Evolutionary conservation across 352 stramenopile genomes (phyloP), one percentile per base, ranked within the genome.

Genomic region (Pythium aphanidermatum): DNA sequence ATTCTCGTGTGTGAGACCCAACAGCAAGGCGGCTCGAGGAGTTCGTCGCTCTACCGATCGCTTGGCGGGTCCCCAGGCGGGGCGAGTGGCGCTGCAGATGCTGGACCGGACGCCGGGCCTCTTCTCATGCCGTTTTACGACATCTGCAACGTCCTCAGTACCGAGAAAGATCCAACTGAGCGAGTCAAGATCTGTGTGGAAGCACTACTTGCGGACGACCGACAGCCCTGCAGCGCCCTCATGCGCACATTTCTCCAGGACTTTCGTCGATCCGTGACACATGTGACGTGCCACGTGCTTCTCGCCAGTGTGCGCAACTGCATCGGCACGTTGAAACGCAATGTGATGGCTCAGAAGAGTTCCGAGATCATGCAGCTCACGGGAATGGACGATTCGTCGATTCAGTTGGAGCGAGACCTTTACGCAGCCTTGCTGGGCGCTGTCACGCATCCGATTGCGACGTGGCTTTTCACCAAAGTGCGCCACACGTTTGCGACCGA

Each of bases 281-380:
- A 36, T 26, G 38, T 47, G 2, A 37, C 46, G 3, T 52, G 46
- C 36, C 54, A 63, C n/a, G 40, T 63, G 8, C 41, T 53, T 14
- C 13, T 63, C 2, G 31, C 31, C 2, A 45, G 30, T 16, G 44
- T 44, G 9, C 32, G 54, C n/a, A 44, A 37, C 14, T 57, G 41
- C 14, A 37, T 55, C 12, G 54, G 54, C 17, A 14, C 35, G 2
- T 25, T 63, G 21, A 45, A 53, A 13, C 41, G 41, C 11, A 47
- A 53, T 7, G n/a, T 55, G 10, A 16, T 62, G 14, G 26, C 14
- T 12, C 34, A 52, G 12, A 62, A 62, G 34, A 51, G 32, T 23
- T 45, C 42, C 20, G 54, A 63, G 41, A 25, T 63, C 33, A 48
- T 55, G 45, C 54, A 63, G 38, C 42, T 63, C 54, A 54, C 54